phyloP scores from a whole-genome alignment of 2,329 filamentous ascomycete genomes.

The Epichloe scottii region DNA sequence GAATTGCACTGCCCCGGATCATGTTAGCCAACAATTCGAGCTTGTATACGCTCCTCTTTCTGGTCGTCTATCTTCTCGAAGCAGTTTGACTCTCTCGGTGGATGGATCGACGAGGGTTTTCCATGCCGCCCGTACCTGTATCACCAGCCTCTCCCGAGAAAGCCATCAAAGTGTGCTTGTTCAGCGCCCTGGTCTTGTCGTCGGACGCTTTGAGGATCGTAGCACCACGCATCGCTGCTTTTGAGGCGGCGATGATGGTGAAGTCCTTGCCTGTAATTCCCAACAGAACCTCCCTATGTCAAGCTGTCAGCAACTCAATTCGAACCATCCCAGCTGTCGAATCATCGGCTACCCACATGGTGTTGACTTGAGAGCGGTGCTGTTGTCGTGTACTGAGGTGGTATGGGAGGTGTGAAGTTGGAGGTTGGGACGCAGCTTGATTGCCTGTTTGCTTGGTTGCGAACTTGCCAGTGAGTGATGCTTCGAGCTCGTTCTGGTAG shows the following conservation, averaged over 20 bases:
- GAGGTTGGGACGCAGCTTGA: background rate
- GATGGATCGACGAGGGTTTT: background rate
- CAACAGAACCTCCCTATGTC: slow-evolving; percentile 81
- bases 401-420: slow-evolving; percentile 2
- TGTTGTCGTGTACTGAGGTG: slow-evolving; percentile 1
- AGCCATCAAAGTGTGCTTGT: slow-evolving; percentile 89
- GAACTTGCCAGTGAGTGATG: background rate
- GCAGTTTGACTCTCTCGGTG: background rate
- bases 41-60: no score
- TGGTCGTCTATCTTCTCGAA: background rate
- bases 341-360: slow-evolving; percentile 5
- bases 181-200: slow-evolving; percentile 89
- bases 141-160: slow-evolving; percentile 95
- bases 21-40: slow-evolving; percentile 12
- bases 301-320: background rate
- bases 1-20: slow-evolving; percentile 67
- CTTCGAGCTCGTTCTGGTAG: slow-evolving; percentile 4
- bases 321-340: background rate
- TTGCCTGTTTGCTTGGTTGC: background rate
- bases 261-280: slow-evolving; percentile 99
- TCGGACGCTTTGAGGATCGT: slow-evolving; percentile 91
- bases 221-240: slow-evolving; percentile 94
- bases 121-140: slow-evolving; percentile 48
- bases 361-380: background rate
- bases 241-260: slow-evolving; percentile 91